phyloP scores from a whole-genome alignment of 768 basidiomycete genomes.

The Lentinula sp. region DNA sequence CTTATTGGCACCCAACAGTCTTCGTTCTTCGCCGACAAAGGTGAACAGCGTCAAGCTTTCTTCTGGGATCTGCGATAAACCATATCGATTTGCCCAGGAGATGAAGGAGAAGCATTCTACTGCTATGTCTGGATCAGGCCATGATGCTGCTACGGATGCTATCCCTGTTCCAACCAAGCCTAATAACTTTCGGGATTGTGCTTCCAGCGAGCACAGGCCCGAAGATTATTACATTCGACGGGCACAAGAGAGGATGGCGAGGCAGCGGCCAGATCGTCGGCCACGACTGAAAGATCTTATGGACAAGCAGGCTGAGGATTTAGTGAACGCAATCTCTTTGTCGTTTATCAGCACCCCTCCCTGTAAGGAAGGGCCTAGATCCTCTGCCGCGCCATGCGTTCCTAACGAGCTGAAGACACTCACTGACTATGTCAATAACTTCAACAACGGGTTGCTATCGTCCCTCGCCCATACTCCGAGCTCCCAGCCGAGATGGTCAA shows the following conservation, averaged over 20 bases:
- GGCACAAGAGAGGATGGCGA: background rate
- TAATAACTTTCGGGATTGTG: background rate
- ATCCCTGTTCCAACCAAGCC: background rate
- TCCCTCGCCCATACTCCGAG: too few species aligned
- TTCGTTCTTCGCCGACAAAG: background rate
- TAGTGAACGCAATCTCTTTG: background rate
- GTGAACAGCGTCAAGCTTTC: background rate
- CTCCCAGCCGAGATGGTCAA: background rate
- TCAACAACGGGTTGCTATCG: background rate
- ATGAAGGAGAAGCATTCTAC: background rate
- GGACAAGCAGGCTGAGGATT: background rate
- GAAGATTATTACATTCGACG: background rate
- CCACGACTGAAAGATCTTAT: background rate
- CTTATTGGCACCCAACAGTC: background rate
- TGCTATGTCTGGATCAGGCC: background rate
- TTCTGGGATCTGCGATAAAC: background rate
- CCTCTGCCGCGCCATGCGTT: too few species aligned
- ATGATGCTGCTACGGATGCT: background rate
- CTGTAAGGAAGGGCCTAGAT: too few species aligned
- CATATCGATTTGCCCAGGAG: background rate
- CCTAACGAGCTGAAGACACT: too few species aligned
- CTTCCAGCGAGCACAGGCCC: background rate
- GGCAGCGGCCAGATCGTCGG: background rate
- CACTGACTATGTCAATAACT: background rate
- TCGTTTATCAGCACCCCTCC: too few species aligned